Conservation (phyloP, 305 asterid species). For the Lippia alba region DNA sequence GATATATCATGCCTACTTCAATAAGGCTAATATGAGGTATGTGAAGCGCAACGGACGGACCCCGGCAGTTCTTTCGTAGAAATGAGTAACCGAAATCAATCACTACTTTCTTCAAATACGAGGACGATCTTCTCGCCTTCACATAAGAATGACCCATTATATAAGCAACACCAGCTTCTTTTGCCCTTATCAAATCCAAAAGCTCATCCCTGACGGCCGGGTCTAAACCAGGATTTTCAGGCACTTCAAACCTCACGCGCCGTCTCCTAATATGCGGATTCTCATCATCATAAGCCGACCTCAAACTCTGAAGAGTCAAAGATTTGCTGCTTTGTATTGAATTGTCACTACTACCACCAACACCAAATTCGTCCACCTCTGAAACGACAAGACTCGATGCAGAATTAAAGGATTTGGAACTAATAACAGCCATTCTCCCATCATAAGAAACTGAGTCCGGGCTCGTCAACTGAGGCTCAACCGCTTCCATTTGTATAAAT, state of each 20-base stretch:
- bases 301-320: constrained; percentile 66
- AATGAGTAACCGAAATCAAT: constrained; percentile 88
- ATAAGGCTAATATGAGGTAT: constrained; percentile 95
- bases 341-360: constrained; percentile 29
- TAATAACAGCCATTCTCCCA: constrained; percentile 97
- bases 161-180: constrained; percentile 93
- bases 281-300: constrained; percentile 81
- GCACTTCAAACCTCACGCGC: constrained; percentile 68
- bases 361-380: constrained; percentile 49
- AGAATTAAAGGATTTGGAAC: constrained; percentile 57
- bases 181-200: constrained; percentile 76
- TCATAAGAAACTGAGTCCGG: constrained; percentile 74
- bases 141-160: constrained; percentile 93
- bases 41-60: constrained; percentile 89
- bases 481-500: constrained; percentile 96
- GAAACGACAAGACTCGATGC: constrained; percentile 56
- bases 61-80: constrained; percentile 92
- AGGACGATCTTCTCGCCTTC: constrained; percentile 82
- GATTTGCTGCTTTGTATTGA: constrained; percentile 83
- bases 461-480: constrained; percentile 75
- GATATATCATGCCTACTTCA: constrained; percentile 94
- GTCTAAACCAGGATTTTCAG: constrained; percentile 70
- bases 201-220: constrained; percentile 80
- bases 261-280: constrained; percentile 79
- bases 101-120: constrained; percentile 75